Evolutionary conservation across 1,284 basidiomycete species (phyloP).

Genomic region (Amylostereum chailletii): DNA sequence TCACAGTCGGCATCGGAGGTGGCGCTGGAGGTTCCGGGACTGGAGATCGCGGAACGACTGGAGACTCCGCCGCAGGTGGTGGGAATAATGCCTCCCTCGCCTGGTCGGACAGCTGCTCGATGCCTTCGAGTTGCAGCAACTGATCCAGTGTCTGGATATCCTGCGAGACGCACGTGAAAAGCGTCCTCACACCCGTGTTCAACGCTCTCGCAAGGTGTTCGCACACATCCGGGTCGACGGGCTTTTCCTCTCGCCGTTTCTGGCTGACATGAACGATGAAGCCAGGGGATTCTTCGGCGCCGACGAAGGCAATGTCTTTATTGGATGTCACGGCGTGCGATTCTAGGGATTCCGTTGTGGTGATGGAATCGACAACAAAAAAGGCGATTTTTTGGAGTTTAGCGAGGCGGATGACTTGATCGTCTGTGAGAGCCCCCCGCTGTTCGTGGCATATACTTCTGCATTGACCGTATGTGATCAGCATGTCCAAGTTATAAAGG

Average conservation of each 20-base stretch:
- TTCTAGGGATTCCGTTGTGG: slow-evolving; percentile 5
- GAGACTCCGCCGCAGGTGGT: no score
- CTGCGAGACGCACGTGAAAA: slow-evolving; percentile 2
- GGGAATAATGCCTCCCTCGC: no score
- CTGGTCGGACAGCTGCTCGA: not conserved
- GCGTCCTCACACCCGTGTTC: not conserved
- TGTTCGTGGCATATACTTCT: slow-evolving; percentile 4
- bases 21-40: no score
- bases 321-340: not conserved
- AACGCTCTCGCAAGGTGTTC: slow-evolving; percentile 1
- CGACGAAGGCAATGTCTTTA: slow-evolving; percentile 4
- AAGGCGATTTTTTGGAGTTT: slow-evolving; percentile 8
- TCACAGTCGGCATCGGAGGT: no score
- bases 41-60: no score
- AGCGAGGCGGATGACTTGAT: slow-evolving; percentile 1
- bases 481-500: not conserved
- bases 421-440: not conserved
- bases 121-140: not conserved
- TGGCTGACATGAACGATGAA: slow-evolving; percentile 5
- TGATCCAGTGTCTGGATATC: not conserved
- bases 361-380: slow-evolving; percentile 6
- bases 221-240: slow-evolving; percentile 3
- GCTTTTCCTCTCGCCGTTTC: not conserved
- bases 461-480: not conserved
- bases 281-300: not conserved